Evolutionary conservation across 2,329 filamentous ascomycete species (phyloP).

Genomic region (Mollisiaceae sp.): DNA sequence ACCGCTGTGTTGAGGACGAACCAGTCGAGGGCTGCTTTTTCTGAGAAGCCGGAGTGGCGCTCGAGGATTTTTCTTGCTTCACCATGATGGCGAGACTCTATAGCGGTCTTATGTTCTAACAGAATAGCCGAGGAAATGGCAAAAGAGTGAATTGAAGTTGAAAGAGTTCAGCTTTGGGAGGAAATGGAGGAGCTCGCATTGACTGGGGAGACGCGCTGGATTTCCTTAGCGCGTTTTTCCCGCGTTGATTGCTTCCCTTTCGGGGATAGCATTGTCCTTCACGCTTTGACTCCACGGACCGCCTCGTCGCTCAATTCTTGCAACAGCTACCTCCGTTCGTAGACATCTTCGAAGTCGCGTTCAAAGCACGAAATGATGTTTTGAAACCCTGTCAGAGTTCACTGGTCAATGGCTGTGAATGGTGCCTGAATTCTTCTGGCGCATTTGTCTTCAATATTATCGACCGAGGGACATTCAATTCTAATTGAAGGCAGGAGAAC

Average conservation of each 20-base stretch:
- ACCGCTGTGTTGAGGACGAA: constrained; percentile 65
- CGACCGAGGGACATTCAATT: neutral
- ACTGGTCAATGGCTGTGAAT: neutral
- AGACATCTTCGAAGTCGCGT: neutral
- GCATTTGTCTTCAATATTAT: neutral
- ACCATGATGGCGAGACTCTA: constrained; percentile 1
- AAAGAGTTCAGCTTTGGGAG: neutral
- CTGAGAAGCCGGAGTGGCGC: constrained; percentile 37
- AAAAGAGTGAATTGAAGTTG: constrained; percentile 1
- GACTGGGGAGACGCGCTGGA: neutral
- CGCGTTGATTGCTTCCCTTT: neutral
- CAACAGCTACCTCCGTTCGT: too few relatives aligned
- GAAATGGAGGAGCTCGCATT: neutral
- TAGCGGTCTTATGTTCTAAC: neutral
- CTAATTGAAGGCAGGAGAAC: neutral
- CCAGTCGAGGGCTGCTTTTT: constrained; percentile 41
- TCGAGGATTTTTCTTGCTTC: neutral
- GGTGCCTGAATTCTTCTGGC: neutral
- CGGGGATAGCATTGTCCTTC: neutral
- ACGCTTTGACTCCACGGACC: neutral
- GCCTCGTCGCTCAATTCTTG: neutral
- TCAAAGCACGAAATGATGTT: neutral
- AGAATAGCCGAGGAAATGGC: neutral
- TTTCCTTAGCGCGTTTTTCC: neutral
- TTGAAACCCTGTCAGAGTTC: neutral